Evolutionary conservation across 1,139 yeast genomes (phyloP), one percentile per base, ranked within the genome.

Genomic region (Taiozyma sp.): DNA sequence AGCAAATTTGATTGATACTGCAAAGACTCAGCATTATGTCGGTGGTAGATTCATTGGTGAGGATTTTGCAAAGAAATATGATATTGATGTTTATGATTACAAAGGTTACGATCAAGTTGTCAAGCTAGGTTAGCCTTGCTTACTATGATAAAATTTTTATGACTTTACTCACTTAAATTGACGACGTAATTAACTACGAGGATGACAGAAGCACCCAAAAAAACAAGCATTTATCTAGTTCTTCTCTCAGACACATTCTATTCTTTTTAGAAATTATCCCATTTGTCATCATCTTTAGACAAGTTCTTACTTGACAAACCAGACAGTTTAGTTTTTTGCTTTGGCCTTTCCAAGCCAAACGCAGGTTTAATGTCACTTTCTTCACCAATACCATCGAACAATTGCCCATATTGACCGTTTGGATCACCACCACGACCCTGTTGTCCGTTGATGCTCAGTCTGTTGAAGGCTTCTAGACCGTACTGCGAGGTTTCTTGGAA

Each of bases 401-500:
- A 65, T 69, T 75, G 68, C 55, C 80, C 65, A 66, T 73, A 78
- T 67, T 82, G 65, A 62, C 74, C 63, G 66, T 70, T 67, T 29
- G 45, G 40, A 62, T 71, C 65, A 61, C 70, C 56, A 65, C 63
- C 32, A 22, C 29, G 34, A 1, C 27, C 24, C 10, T 43, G 63
- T 51, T 65, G 68, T 22, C 65, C 63, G 39, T 75, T 81, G 48
- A 75, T 70, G 8, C 92, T 84, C 62, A 85, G 82, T 28, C 74
- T 74, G 59, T 79, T 81, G 69, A 84, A 83, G 12, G 87, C 84
- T 61, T 84, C 81, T 56, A 74, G 78, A 4, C 87, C 87, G 62
- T 82, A 84, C 57, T 77, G 79, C 40, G 96, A 90, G 1, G 97
- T 90, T 62, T 90, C 96, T 65, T 87, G 96, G 76, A 92, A 87